Conservation (phyloP, 2,329 filamentous ascomycete genomes). For the Graphilbum sp. region DNA sequence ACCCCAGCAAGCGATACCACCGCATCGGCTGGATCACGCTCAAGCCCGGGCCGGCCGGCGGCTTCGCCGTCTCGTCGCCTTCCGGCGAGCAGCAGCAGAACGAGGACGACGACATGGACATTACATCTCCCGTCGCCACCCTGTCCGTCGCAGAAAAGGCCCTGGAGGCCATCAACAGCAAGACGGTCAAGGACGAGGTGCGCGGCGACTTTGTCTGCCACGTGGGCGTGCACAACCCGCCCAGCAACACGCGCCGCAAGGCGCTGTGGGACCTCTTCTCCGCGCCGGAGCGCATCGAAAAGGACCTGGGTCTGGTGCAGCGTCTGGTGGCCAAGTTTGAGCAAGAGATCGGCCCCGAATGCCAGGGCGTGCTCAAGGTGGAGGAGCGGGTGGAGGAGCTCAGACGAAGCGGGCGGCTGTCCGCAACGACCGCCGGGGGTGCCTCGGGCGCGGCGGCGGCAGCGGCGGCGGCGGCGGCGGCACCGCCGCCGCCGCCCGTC, state of each 20-base stretch:
- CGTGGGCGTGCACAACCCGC: conserved; percentile 87
- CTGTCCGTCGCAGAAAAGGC: conserved; percentile 64
- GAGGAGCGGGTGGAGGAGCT: conserved; percentile 77
- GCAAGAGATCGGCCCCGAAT: conserved; percentile 59
- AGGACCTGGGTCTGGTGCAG: conserved; percentile 70
- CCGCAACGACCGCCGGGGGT: conserved; percentile 30
- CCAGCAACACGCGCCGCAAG: conserved; percentile 75
- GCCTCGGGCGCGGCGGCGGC: not conserved
- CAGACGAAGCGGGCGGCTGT: conserved; percentile 57
- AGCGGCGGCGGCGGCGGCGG: not conserved
- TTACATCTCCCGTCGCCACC: conserved; percentile 32
- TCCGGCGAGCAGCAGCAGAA: too few species aligned
- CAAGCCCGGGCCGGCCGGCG: conserved; percentile 53
- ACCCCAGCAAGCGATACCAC: conserved; percentile 92
- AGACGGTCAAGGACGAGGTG: conserved; percentile 87
- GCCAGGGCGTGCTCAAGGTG: conserved; percentile 63
- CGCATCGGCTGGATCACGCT: conserved; percentile 98
- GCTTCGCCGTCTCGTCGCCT: not conserved
- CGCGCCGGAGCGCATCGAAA: conserved; percentile 79
- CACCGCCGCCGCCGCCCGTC: conserved; percentile 16
- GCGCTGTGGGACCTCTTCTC: conserved; percentile 95
- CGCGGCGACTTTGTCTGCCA: conserved; percentile 96
- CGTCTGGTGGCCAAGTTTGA: conserved; percentile 76
- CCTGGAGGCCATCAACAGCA: conserved; percentile 87
- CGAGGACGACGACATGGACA: conserved; percentile 36